These are phyloP conservation scores for Talaromyces sp. DNA, from an alignment of 2,329 filamentous ascomycete genomes.

Conservation along the genomic window DNA sequence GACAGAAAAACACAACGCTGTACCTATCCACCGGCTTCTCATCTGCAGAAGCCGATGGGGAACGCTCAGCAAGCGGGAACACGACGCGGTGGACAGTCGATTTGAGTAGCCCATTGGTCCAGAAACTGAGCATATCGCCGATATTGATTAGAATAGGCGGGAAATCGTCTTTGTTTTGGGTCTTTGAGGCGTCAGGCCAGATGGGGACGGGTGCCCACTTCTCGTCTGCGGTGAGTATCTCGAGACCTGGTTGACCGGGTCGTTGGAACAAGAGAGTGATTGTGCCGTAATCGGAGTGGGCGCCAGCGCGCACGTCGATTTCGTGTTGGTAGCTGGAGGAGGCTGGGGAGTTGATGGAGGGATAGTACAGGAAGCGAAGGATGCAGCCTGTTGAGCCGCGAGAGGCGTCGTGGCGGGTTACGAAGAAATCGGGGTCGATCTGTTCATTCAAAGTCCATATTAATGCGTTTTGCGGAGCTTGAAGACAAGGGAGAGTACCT, in stretches of 20 bases:
- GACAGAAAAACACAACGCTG: conserved; percentile 61
- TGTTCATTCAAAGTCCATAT: conserved; percentile 18
- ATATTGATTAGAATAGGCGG: conserved; percentile 73
- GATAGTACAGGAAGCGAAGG: conserved; percentile 71
- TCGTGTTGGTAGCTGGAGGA: conserved; percentile 45
- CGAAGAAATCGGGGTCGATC: conserved; percentile 56
- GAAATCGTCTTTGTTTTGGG: conserved; percentile 34
- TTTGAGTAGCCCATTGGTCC: conserved; percentile 84
- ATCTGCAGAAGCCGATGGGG: conserved; percentile 24
- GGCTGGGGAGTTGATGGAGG: conserved; percentile 49
- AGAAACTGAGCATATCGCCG: conserved; percentile 73
- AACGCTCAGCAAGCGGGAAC: conserved; percentile 52
- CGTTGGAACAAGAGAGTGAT: conserved; percentile 77
- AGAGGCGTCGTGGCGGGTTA: conserved; percentile 55
- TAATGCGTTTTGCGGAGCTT: too few relatives aligned
- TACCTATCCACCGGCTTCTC: conserved; percentile 48
- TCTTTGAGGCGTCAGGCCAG: conserved; percentile 41
- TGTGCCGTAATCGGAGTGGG: conserved; percentile 81
- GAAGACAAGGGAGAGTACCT: conserved; percentile 41
- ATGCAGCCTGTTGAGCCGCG: conserved; percentile 54
- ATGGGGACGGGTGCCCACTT: conserved; percentile 67
- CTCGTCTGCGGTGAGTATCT: conserved; percentile 63
- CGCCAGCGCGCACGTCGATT: conserved; percentile 76
- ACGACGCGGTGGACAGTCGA: conserved; percentile 87
- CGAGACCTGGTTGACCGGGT: conserved; percentile 77